Conservation (phyloP, 345 rosid species). For the Citrus maxima region DNA sequence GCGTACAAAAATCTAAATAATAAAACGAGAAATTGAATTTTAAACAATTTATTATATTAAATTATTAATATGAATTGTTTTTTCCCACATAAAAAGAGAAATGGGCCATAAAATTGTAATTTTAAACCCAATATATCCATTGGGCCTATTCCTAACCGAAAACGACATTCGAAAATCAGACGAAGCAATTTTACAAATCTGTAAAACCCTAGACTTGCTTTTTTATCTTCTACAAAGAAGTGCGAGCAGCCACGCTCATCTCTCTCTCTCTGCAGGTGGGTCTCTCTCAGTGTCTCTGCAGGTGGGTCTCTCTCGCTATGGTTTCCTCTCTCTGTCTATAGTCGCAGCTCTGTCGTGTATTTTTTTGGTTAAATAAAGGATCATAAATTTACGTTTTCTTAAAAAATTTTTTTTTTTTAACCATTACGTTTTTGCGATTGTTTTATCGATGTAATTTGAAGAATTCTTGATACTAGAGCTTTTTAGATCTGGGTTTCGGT, state of each 20-base stretch:
- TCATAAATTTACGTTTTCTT: no score
- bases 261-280: neutral
- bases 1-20: no score
- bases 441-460: neutral
- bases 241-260: neutral
- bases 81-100: neutral
- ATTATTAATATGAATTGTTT: no score
- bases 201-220: slow-evolving; percentile 1
- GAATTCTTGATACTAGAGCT: neutral
- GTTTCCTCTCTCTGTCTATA: neutral
- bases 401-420: neutral
- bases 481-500: neutral
- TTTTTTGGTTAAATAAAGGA: neutral
- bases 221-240: neutral
- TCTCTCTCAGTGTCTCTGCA: neutral
- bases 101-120: neutral
- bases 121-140: neutral
- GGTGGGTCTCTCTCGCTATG: neutral
- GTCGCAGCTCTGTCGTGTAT: neutral
- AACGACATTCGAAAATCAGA: neutral
- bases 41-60: no score
- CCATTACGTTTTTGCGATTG: neutral
- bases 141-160: neutral
- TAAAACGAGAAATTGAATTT: neutral
- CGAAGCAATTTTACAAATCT: neutral